Conservation (phyloP, 176 grass and related monocot genomes). For the Thalia dealbata region DNA sequence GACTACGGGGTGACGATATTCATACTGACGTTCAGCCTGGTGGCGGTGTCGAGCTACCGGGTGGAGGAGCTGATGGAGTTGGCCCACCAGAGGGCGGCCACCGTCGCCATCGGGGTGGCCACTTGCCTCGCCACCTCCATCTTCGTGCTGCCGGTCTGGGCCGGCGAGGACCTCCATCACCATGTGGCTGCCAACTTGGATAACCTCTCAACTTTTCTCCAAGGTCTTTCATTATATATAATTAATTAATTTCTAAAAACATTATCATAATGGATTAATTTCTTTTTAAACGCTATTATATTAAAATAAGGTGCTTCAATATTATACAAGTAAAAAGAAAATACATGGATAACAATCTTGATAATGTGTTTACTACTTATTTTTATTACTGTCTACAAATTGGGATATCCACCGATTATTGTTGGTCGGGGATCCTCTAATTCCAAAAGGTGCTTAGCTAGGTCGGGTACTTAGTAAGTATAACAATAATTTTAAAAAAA, state of each 20-base stretch:
- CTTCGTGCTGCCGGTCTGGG: conserved; percentile 71
- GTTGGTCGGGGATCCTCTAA: too few relatives aligned
- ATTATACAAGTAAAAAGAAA: too few relatives aligned
- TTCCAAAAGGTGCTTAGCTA: background rate
- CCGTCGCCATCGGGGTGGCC: conserved; percentile 58
- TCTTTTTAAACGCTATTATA: too few relatives aligned
- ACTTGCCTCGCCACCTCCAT: conserved; percentile 66
- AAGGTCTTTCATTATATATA: too few relatives aligned
- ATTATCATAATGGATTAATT: too few relatives aligned
- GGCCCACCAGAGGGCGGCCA: conserved; percentile 73
- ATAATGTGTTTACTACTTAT: too few relatives aligned
- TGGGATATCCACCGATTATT: background rate
- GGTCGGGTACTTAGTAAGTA: background rate
- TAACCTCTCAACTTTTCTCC: conserved; percentile 56
- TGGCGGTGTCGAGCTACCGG: conserved; percentile 87
- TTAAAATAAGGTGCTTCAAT: too few relatives aligned
- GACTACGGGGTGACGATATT: conserved; percentile 96
- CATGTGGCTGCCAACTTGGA: conserved; percentile 47
- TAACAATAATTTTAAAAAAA: background rate
- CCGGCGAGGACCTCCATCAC: conserved; percentile 77
- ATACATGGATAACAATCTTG: too few relatives aligned
- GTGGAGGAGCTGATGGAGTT: conserved; percentile 57
- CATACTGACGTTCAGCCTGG: conserved; percentile 91
- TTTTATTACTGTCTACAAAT: background rate
- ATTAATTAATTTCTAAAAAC: background rate